Evolutionary conservation across 78 protist genomes (phyloP).

Genomic region (Dictyostelium intermedium): DNA sequence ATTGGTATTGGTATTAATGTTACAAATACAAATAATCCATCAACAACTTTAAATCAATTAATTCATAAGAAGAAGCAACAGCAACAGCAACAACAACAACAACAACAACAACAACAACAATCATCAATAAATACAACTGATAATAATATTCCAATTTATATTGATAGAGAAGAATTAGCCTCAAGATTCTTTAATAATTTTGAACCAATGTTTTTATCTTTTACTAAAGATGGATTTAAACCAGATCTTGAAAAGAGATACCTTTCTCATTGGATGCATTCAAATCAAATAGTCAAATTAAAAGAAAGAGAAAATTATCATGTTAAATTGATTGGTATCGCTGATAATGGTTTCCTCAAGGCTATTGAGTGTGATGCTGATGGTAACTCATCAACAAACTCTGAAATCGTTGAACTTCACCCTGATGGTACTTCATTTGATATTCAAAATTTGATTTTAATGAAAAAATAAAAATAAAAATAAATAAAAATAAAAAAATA

Average conservation of each 20-base stretch:
- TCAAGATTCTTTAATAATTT: slow-evolving; percentile 35
- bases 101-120: no score
- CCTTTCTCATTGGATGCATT: slow-evolving; percentile 27
- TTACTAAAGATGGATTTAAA: slow-evolving; percentile 38
- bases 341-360: slow-evolving; percentile 18
- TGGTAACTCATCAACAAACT: background rate
- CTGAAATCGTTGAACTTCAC: background rate
- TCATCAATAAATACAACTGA: background rate
- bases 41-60: slow-evolving; percentile 1
- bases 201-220: slow-evolving; percentile 16
- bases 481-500: no score
- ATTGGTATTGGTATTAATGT: slow-evolving; percentile 58
- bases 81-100: background rate
- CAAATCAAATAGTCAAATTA: slow-evolving; percentile 16
- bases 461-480: background rate
- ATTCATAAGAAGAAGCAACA: background rate
- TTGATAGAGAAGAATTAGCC: slow-evolving; percentile 3
- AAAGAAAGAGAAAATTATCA: background rate
- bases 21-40: slow-evolving; percentile 17
- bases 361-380: slow-evolving; percentile 4
- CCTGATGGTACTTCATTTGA: slow-evolving; percentile 79
- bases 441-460: slow-evolving; percentile 5
- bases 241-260: slow-evolving; percentile 5
- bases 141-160: background rate
- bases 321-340: slow-evolving; percentile 25